Conservation (phyloP, 1,139 yeast genomes). For the Yamadazyma triangularis region DNA sequence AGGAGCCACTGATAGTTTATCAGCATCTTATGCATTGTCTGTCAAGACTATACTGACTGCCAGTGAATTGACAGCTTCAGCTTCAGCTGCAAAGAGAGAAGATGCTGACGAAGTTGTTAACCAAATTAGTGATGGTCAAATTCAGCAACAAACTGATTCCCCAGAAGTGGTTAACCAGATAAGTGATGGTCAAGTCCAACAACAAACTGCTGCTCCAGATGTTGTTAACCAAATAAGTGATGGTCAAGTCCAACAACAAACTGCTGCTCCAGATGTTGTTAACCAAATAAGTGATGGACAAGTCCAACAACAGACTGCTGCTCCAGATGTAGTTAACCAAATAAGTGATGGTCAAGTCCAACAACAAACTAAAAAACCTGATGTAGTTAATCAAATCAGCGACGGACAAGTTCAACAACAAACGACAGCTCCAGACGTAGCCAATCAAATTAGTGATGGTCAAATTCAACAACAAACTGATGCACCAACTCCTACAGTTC, state of each 20-base stretch:
- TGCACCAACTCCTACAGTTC: constrained; percentile 33
- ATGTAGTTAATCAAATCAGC: too few relatives aligned
- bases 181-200: constrained; percentile 31
- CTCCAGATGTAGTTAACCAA: constrained; percentile 29
- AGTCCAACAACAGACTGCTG: constrained; percentile 24
- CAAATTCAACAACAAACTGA: constrained; percentile 34
- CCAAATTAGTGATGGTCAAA: constrained; percentile 33
- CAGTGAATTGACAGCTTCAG: constrained; percentile 6
- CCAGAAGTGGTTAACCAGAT: constrained; percentile 28
- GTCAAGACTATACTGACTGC: constrained; percentile 17
- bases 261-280: constrained; percentile 23
- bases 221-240: constrained; percentile 37
- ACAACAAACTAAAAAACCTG: constrained; percentile 31
- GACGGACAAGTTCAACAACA: too few relatives aligned
- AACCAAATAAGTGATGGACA: constrained; percentile 35
- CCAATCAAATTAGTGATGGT: constrained; percentile 39
- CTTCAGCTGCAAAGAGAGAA: constrained; percentile 11
- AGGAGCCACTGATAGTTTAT: constrained; percentile 15
- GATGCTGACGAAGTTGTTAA: constrained; percentile 17
- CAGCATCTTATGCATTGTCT: constrained; percentile 15
- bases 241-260: constrained; percentile 38
- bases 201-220: constrained; percentile 28
- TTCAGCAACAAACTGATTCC: constrained; percentile 28
- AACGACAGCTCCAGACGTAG: constrained; percentile 16
- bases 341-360: constrained; percentile 40